Evolutionary conservation across 2,329 filamentous ascomycete species (phyloP).

Genomic region (Diplocarpon rosae): DNA sequence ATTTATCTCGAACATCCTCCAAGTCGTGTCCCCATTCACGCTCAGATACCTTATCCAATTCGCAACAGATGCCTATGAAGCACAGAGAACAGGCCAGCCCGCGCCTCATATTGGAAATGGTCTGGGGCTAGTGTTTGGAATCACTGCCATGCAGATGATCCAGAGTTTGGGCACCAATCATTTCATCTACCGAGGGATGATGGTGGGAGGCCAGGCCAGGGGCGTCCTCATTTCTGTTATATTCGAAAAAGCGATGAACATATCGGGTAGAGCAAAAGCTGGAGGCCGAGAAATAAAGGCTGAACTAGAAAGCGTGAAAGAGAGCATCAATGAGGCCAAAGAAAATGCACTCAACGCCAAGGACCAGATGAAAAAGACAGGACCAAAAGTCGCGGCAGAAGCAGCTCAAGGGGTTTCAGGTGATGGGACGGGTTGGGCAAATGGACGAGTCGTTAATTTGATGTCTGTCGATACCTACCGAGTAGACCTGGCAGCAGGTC

Average conservation of each 20-base stretch:
- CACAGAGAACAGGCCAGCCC: slow-evolving; percentile 38
- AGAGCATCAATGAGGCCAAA: slow-evolving; percentile 33
- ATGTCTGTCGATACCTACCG: slow-evolving; percentile 96
- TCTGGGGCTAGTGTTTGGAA: slow-evolving; percentile 72
- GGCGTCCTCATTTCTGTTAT: slow-evolving; percentile 76
- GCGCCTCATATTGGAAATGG: slow-evolving; percentile 63
- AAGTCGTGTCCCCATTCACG: slow-evolving; percentile 76
- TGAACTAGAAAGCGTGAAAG: slow-evolving; percentile 30
- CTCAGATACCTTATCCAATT: slow-evolving; percentile 82
- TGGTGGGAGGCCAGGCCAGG: slow-evolving; percentile 74
- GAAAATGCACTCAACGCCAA: slow-evolving; percentile 30
- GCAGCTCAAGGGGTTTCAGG: slow-evolving; percentile 41
- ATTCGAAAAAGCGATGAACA: slow-evolving; percentile 84
- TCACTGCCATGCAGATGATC: slow-evolving; percentile 73
- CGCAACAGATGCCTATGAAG: slow-evolving; percentile 66
- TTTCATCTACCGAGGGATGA: slow-evolving; percentile 87
- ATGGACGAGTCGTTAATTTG: slow-evolving; percentile 81
- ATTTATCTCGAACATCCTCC: slow-evolving; percentile 59
- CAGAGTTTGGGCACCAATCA: slow-evolving; percentile 79
- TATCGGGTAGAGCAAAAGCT: slow-evolving; percentile 80
- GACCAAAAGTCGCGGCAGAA: slow-evolving; percentile 31
- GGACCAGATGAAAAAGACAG: slow-evolving; percentile 33
- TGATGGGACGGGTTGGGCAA: slow-evolving; percentile 78
- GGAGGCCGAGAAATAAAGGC: slow-evolving; percentile 49
- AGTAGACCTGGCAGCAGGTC: slow-evolving; percentile 74